Conservation (phyloP, 129 eudicot genomes). For the Oenanthe sinensis region DNA sequence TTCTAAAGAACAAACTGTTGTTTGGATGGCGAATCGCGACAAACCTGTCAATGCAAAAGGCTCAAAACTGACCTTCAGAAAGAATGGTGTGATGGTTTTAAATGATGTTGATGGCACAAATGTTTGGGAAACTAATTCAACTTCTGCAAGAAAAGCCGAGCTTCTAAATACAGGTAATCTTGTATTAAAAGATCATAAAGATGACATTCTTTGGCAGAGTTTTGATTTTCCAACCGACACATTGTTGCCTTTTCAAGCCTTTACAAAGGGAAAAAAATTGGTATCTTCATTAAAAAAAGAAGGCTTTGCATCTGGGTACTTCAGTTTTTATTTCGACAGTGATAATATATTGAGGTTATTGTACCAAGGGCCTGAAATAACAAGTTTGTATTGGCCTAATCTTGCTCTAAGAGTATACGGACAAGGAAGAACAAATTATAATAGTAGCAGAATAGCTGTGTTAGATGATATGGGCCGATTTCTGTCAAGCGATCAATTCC, state of each 20-base stretch:
- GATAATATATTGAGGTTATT: conserved; percentile 27
- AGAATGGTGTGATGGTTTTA: conserved; percentile 28
- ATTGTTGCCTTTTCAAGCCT: conserved; percentile 2
- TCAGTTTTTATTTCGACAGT: conserved; percentile 25
- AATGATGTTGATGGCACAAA: conserved; percentile 27
- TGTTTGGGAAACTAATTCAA: conserved; percentile 31
- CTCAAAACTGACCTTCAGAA: conserved; percentile 21
- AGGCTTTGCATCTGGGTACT: conserved; percentile 27
- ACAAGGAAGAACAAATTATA: conserved; percentile 29
- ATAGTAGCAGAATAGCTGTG: conserved; percentile 30
- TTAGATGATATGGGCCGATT: conserved; percentile 30
- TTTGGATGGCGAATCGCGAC: conserved; percentile 48
- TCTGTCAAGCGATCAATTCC: conserved; percentile 25
- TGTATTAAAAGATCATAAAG: background rate
- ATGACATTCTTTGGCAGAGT: background rate
- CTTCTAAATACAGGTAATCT: conserved; percentile 21
- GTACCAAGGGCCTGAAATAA: conserved; percentile 32
- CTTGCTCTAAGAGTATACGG: background rate
- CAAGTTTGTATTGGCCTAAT: conserved; percentile 41
- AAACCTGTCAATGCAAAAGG: conserved; percentile 37
- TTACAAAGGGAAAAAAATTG: conserved; percentile 27
- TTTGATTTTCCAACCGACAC: conserved; percentile 6
- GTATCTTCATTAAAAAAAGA: conserved; percentile 15
- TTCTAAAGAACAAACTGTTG: conserved; percentile 29
- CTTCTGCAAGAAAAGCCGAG: conserved; percentile 21